Percentiles rank a stretch among this genome's conserved stretches.
Evolutionary conservation across 1,139 yeast genomes (phyloP).

Genomic region (Zygosaccharomyces pseudobailii): DNA sequence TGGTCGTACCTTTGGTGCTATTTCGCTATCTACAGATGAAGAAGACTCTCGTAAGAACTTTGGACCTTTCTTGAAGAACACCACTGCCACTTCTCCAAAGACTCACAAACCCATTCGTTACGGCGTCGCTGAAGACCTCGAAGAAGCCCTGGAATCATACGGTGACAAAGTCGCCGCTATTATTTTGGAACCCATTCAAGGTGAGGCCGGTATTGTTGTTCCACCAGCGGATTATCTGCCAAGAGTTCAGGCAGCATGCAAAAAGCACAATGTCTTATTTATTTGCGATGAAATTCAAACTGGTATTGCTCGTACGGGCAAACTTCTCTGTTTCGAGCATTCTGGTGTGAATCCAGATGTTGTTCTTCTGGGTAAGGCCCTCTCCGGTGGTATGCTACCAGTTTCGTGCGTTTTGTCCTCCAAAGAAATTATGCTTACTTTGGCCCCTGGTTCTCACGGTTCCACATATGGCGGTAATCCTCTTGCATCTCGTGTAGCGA

Average conservation of each 20-base stretch:
- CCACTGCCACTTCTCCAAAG: slow-evolving; percentile 72
- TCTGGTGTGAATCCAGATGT: slow-evolving; percentile 80
- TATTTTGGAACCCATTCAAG: slow-evolving; percentile 92
- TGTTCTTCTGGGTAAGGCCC: slow-evolving; percentile 86
- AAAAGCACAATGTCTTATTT: slow-evolving; percentile 75
- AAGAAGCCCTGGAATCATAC: slow-evolving; percentile 72
- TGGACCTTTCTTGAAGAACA: slow-evolving; percentile 84
- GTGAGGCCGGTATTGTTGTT: slow-evolving; percentile 97
- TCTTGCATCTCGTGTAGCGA: slow-evolving; percentile 87
- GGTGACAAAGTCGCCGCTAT: slow-evolving; percentile 92
- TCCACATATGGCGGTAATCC: slow-evolving; percentile 99
- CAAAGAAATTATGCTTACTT: slow-evolving; percentile 79
- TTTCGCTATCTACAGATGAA: slow-evolving; percentile 94
- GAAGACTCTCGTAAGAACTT: slow-evolving; percentile 77
- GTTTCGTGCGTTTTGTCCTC: slow-evolving; percentile 89
- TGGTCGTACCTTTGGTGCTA: slow-evolving; percentile 92
- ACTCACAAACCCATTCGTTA: slow-evolving; percentile 50
- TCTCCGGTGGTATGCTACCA: slow-evolving; percentile 92
- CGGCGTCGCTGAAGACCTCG: slow-evolving; percentile 82
- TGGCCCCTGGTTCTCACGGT: slow-evolving; percentile 96
- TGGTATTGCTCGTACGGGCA: slow-evolving; percentile 96
- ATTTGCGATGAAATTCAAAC: slow-evolving; percentile 98
- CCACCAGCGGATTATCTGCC: slow-evolving; percentile 81
- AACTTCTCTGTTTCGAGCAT: slow-evolving; percentile 88
- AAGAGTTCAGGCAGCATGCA: slow-evolving; percentile 69